These are phyloP conservation scores for Chenopodium suecicum DNA, from an alignment of 148 eudicot species.

Conservation along the genomic window DNA sequence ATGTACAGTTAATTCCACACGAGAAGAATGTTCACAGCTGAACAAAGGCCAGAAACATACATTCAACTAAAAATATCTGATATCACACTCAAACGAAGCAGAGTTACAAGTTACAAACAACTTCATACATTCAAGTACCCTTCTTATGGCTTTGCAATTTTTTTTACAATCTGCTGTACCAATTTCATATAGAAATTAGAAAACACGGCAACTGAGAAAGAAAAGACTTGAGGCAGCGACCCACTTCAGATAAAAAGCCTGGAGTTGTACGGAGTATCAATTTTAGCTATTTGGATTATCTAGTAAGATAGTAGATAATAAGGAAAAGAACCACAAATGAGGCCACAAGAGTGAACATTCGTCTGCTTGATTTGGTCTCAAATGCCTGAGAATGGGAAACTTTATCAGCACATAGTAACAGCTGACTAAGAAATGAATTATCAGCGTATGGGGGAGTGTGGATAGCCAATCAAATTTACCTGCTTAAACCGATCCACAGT, in stretches of 20 bases:
- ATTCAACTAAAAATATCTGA: conserved; percentile 12
- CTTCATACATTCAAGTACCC: conserved; percentile 15
- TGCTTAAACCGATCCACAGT: conserved; percentile 92
- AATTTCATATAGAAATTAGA: conserved; percentile 10
- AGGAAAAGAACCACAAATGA: conserved; percentile 75
- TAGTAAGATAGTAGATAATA: conserved; percentile 77
- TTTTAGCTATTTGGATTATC: conserved; percentile 37
- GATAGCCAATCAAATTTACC: conserved; percentile 37
- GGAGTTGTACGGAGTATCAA: not conserved
- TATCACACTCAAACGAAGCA: not conserved
- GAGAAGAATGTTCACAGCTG: not conserved
- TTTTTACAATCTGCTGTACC: conserved; percentile 27
- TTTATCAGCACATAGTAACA: not conserved
- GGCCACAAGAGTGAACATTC: conserved; percentile 79
- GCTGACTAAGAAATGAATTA: not conserved
- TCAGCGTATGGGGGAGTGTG: not conserved
- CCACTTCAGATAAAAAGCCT: conserved; percentile 18
- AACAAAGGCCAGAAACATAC: not conserved
- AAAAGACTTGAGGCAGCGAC: not conserved
- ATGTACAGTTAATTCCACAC: not conserved
- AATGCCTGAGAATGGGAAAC: conserved; percentile 48
- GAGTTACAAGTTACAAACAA: conserved; percentile 2
- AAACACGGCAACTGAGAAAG: conserved; percentile 3
- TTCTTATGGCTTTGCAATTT: conserved; percentile 1
- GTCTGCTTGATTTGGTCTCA: conserved; percentile 89